Evolutionary conservation across 495 filamentous ascomycete species (phyloP), one percentile per base, ranked within the genome.

Genomic region (Cenococcum geophilum): DNA sequence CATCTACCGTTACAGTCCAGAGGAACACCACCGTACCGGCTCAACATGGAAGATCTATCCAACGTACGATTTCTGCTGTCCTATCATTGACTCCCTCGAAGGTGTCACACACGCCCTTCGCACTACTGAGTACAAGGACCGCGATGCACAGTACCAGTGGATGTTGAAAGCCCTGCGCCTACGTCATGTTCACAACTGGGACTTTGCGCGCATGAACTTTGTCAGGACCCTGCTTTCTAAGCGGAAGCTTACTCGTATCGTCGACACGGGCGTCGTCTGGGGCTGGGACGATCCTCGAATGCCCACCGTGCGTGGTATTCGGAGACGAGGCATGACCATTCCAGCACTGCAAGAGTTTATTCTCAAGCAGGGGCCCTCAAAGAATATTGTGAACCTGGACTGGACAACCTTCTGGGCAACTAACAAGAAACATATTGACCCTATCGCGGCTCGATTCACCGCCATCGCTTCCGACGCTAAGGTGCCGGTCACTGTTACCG

Each of bases 141-240:
- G 93, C 55, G 97, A 98, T 74, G 87, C 89, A 11, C 92, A 96
- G 76, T 98, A 97, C 77, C 84, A 93, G 71, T 98, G 93, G 93
- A 91, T 98, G 79, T 71, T 95, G 35, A 84, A 95, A 60, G 82
- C 89, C 0, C 80, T 97, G 50, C 84, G 88, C 64, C 83, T 98
- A 21, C 89, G 93, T 54, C 77, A 83, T 61, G 93, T 97, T 12
- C 84, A 97, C 74, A 88, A 97, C 75, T 97, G 93, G 93, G 92
- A 97, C 74, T 98, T 97, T 76, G 84, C 92, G 42, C 86, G 93
- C 68, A 89, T 97, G 82, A 97, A 96, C 80, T 97, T 97, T 70
- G 83, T 96, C 71, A 82, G 86, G 25, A 96, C 91, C 0, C 80
- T 96, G 60, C 81, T 96, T 1, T 93, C 89, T 20, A 98, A 97